Conservation (phyloP, 1,139 yeast species). For the Pichia cactophila region DNA sequence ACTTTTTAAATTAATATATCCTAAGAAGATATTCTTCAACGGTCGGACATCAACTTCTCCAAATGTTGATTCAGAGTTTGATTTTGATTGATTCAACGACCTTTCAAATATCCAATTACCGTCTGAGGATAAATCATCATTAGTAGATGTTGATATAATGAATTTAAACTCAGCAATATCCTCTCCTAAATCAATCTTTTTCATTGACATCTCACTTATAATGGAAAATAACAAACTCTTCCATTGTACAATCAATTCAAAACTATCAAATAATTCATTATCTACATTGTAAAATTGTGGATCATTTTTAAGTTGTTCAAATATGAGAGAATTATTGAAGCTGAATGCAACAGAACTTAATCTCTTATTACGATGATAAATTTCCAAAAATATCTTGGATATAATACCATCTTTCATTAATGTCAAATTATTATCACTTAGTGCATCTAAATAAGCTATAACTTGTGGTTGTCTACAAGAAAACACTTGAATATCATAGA, state of each 20-base stretch:
- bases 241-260: slow-evolving; percentile 19
- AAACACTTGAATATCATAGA: slow-evolving; percentile 36
- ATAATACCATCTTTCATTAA: slow-evolving; percentile 19
- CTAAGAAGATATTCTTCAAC: slow-evolving; percentile 19
- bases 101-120: slow-evolving; percentile 22
- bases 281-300: slow-evolving; percentile 1
- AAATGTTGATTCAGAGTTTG: background rate
- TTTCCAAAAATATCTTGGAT: slow-evolving; percentile 20
- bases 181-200: slow-evolving; percentile 1
- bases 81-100: background rate
- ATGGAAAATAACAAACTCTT: slow-evolving; percentile 22
- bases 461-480: slow-evolving; percentile 40
- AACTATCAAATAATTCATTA: slow-evolving; percentile 3
- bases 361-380: slow-evolving; percentile 7
- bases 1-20: slow-evolving; percentile 21
- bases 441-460: slow-evolving; percentile 31
- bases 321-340: slow-evolving; percentile 22
- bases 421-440: slow-evolving; percentile 11
- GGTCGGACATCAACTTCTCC: slow-evolving; percentile 13
- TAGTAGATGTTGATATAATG: slow-evolving; percentile 17
- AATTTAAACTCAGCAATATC: slow-evolving; percentile 19
- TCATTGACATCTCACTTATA: slow-evolving; percentile 12
- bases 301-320: slow-evolving; percentile 16
- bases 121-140: slow-evolving; percentile 9
- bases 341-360: slow-evolving; percentile 24